Base-by-base conservation (phyloP, 78 protist species). In the Pigoraptor vietnamica region DNA sequence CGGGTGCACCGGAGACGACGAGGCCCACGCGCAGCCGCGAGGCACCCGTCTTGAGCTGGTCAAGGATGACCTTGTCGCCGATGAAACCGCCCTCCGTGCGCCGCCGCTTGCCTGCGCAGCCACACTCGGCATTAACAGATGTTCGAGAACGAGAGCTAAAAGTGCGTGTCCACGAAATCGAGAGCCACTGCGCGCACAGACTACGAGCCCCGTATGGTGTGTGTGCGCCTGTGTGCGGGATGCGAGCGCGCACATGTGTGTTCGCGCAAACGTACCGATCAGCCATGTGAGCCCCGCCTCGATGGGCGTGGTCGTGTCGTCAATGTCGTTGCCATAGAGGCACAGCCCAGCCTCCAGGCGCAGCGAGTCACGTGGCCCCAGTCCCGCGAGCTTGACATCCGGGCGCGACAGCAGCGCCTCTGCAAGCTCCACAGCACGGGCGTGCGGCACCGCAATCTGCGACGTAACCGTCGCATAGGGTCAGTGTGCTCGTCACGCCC, bases 321-420 rank as follows among this genome's bases (percentile, higher is more conserved):
- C 91, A 86, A 99, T 92, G 83, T 99, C 99, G 91, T 98, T 91
- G 34, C 99, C 99, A 90, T 97, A 98, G 36, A 99, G 96, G 92
- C 99, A 98, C 23, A 99, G 95, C 29, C 99, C 99, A 25, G 99
- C 98, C 93, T 99, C 99, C 32, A 98, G 92, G 24, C 99, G 87
- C 34, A 99, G 95, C 37, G 98, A 90, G 89, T 99, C 99, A 37
- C 99, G 92, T 0, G 99, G 97, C 36, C 99, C 99, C 32, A 99
- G 93, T 39, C 99, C 99, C 0, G 98, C 95, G 23, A 92, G 93
- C 81, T 25, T 55, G 34, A 97, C 96, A 2, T 81, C 96, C 29
- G 1, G 36, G 34, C 93, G 88, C 40, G 96, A 95, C 1, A 56
- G 39, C 81, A 89, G 81, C 29, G 37, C 39, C 2, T 29, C 23